phyloP scores from a whole-genome alignment of 192 early-diverging fungal species.

The Backusella circina region DNA sequence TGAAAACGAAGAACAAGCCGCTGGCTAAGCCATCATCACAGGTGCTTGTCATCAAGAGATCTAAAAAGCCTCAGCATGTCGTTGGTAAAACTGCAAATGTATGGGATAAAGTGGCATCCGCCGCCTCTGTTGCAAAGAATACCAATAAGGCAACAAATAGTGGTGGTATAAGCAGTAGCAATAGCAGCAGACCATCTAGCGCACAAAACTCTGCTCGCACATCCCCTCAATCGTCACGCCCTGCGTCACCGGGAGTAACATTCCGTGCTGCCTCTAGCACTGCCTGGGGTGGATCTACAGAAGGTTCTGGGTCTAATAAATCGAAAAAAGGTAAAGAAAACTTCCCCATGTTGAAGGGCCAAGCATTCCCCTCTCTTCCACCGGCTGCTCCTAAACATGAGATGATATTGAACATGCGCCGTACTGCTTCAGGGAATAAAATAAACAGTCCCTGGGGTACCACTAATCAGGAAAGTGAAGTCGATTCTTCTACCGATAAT shows the following conservation, averaged over 20 bases:
- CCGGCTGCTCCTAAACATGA: slow-evolving; percentile 23
- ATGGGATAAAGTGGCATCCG: slow-evolving; percentile 44
- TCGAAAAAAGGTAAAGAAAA: neutral
- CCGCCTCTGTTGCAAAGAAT: slow-evolving; percentile 20
- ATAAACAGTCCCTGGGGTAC: neutral
- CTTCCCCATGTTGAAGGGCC: neutral
- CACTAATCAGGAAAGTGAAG: neutral
- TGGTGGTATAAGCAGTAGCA: neutral
- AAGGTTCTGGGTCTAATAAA: neutral
- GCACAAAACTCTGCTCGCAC: slow-evolving; percentile 25
- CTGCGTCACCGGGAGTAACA: slow-evolving; percentile 4
- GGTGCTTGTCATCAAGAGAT: slow-evolving; percentile 69
- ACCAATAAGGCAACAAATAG: neutral
- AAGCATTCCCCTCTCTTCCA: slow-evolving; percentile 32
- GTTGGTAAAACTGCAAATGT: slow-evolving; percentile 31
- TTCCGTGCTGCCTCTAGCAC: slow-evolving; percentile 12
- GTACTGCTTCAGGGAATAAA: slow-evolving; percentile 2
- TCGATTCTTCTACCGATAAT: neutral
- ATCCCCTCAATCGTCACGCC: neutral
- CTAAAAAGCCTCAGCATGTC: slow-evolving; percentile 19
- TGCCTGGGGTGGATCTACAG: slow-evolving; percentile 17
- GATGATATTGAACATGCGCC: slow-evolving; percentile 22
- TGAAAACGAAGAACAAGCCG: neutral
- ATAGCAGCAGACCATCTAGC: neutral
- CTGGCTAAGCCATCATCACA: slow-evolving; percentile 40